Base-by-base conservation (phyloP, 768 basidiomycete genomes). In the button mushroom (Agaricus bisporus) region DNA sequence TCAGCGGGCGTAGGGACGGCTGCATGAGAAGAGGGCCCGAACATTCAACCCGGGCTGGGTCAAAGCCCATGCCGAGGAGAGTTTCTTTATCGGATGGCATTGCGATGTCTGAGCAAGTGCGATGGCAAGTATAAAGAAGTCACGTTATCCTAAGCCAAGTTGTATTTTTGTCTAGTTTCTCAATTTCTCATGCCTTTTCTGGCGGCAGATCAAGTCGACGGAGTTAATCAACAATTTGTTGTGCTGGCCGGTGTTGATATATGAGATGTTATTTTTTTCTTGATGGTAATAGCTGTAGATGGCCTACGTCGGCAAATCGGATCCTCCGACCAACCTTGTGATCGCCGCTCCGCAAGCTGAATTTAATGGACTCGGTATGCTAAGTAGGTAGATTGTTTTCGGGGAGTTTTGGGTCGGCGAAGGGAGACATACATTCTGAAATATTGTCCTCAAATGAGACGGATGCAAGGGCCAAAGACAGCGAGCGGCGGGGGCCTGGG, bases 61-160 rank as follows among this genome's bases (percentile, higher is more conserved):
- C 88, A 60, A 97, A 97, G 11, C 94, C 94, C 90, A 95, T 94
- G 18, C 79, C 73, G 10, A 92, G 61, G 32, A 98, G 74, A 12
- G 82, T 81, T 14, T 91, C 87, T 70, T 79, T 82, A 68, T 91
- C 89, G 59, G 76, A 73, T 49, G 76, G 73, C 77, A 80, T 79
- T 39, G 17, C 15, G 38, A 14, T 39, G 15, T 39, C 17, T 39
- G 32, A 32, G 32, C 32, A 32, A 11, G 32, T 32, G 5, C 32
- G 32, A 11, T 32, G 29, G n/a, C 42, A 12, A 44, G 12, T 17
- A 20, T 9, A 29, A 15, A 14, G 39, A 35, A n/a, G 46, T 54
- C 52, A 54, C 52, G 52, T 54, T 53, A 38, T 53, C 51, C 38
- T 18, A 45, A 47, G 36, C 51, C 25, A 5, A 11, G 11, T 32